These are phyloP conservation scores for Kalanchoe fedtschenkoi DNA, from an alignment of 164 flowering plant genomes.

Conservation along the genomic window DNA sequence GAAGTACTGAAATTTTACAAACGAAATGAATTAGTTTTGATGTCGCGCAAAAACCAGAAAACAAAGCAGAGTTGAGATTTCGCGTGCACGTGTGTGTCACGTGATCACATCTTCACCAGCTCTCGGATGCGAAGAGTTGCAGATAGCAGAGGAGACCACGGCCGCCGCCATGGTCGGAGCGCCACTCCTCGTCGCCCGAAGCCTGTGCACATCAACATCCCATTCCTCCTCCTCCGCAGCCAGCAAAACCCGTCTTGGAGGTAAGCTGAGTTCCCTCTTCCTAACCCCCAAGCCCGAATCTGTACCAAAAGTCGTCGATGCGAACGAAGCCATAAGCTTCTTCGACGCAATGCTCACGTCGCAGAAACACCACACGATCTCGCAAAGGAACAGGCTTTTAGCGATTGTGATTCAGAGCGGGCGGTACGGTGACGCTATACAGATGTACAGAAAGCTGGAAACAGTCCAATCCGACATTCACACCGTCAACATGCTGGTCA, in stretches of 20 bases:
- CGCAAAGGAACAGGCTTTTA: not conserved
- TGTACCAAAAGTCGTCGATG: not conserved
- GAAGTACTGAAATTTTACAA: too few species aligned
- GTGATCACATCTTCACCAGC: too few species aligned
- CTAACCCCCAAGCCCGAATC: not conserved
- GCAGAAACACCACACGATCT: not conserved
- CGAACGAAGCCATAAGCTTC: conserved; percentile 3
- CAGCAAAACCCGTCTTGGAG: not conserved
- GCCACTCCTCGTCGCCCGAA: not conserved
- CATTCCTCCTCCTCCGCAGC: too few species aligned
- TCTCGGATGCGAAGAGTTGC: too few species aligned
- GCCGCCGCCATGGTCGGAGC: conserved; percentile 4
- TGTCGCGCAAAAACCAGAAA: too few species aligned
- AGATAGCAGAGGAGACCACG: not conserved
- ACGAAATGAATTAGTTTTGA: too few species aligned
- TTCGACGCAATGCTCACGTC: not conserved
- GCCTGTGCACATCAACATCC: not conserved
- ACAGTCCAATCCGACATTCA: not conserved
- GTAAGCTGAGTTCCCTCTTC: not conserved
- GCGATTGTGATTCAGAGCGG: not conserved
- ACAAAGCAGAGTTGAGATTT: too few species aligned
- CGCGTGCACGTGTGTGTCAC: too few species aligned
- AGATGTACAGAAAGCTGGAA: not conserved
- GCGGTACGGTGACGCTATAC: not conserved
- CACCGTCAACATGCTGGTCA: not conserved